These are phyloP conservation scores for Aplosporella prunicola DNA, from an alignment of 2,329 filamentous ascomycete species.

Conservation along the genomic window DNA sequence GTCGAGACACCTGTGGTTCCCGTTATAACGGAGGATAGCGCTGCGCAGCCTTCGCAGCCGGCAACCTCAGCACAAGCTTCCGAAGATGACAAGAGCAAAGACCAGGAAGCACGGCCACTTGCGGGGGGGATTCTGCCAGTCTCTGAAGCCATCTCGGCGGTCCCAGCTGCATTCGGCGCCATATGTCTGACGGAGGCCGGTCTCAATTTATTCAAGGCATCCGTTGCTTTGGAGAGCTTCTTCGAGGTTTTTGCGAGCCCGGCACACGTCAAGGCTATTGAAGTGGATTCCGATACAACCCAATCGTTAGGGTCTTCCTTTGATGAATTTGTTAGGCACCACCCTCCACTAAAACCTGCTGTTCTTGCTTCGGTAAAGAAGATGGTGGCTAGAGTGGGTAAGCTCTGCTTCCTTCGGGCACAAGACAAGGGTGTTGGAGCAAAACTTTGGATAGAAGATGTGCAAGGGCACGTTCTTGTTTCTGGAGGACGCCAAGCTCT, in stretches of 20 bases:
- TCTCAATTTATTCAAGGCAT: constrained; percentile 77
- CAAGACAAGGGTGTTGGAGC: constrained; percentile 62
- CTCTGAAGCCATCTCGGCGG: constrained; percentile 74
- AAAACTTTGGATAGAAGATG: constrained; percentile 59
- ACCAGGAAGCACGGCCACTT: constrained; percentile 21
- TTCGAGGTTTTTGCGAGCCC: constrained; percentile 96
- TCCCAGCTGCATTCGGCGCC: constrained; percentile 82
- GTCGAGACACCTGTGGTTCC: background rate
- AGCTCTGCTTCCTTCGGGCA: constrained; percentile 63
- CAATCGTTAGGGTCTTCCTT: constrained; percentile 72
- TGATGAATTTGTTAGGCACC: constrained; percentile 89
- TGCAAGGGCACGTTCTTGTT: constrained; percentile 49
- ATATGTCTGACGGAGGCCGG: constrained; percentile 86
- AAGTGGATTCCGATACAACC: constrained; percentile 62
- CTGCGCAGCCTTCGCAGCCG: no score
- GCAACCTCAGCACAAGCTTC: no score
- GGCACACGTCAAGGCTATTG: constrained; percentile 76
- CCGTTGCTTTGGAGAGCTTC: constrained; percentile 73
- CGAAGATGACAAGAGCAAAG: background rate
- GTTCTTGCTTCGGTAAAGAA: constrained; percentile 80
- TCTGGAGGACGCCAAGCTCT: constrained; percentile 45
- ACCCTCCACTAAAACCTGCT: constrained; percentile 68
- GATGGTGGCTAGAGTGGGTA: constrained; percentile 75
- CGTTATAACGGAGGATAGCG: no score
- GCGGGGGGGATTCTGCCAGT: constrained; percentile 76